Conservation (phyloP, 2,329 filamentous ascomycete species). For the Aspergillus carbonarius region DNA sequence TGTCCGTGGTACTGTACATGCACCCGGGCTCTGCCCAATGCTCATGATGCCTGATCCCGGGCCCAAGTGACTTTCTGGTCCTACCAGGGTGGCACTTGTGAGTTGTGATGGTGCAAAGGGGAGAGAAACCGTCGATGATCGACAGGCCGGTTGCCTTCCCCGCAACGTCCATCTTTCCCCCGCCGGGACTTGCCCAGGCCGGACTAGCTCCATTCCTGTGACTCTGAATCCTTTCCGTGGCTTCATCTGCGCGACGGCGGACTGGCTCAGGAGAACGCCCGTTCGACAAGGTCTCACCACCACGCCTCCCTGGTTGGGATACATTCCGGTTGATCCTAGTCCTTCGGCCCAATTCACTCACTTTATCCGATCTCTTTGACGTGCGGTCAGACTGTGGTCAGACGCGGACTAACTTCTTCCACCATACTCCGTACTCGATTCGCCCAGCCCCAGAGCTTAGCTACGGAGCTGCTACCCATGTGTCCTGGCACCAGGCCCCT, state of each 20-base stretch:
- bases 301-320: neutral
- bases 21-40: neutral
- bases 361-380: slow-evolving; percentile 3
- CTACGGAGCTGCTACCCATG: neutral
- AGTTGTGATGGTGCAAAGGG: neutral
- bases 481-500: slow-evolving; percentile 1
- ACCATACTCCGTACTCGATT: slow-evolving; percentile 3
- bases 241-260: slow-evolving; percentile 1
- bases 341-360: neutral
- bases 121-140: slow-evolving; percentile 6
- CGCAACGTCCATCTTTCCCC: slow-evolving; percentile 19
- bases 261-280: neutral
- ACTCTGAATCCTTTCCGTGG: slow-evolving; percentile 7
- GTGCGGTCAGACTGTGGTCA: slow-evolving; percentile 3
- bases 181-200: slow-evolving; percentile 30
- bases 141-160: slow-evolving; percentile 12
- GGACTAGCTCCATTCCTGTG: slow-evolving; percentile 11
- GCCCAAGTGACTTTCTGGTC: neutral
- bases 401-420: slow-evolving; percentile 9
- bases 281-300: neutral
- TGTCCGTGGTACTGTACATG: neutral
- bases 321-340: neutral
- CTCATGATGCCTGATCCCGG: neutral
- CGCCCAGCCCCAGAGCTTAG: neutral
- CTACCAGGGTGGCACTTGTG: neutral